Percentiles rank a stretch among this genome's conserved stretches.
These are phyloP conservation scores for Ophiostoma fasciatum DNA, from an alignment of 2,329 filamentous ascomycete species.

Conservation along the genomic window DNA sequence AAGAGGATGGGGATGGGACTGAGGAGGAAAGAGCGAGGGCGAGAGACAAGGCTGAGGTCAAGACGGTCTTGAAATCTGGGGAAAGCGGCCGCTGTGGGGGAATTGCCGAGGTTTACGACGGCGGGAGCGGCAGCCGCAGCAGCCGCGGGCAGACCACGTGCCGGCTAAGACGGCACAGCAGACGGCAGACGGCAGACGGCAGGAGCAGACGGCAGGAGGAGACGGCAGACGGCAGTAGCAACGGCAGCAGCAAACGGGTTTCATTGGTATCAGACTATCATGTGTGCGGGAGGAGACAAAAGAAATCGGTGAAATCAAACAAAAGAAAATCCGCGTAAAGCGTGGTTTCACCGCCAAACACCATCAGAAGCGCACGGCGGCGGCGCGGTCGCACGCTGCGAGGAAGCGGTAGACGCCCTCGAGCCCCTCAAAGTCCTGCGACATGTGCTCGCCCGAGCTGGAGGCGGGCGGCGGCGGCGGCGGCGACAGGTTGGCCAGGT, in stretches of 20 bases:
- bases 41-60: neutral
- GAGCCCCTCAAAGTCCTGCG: constrained; percentile 37
- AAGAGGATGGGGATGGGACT: neutral
- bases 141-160: too few species aligned
- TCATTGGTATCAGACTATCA: too few species aligned
- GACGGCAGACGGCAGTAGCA: too few species aligned
- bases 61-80: neutral
- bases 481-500: constrained; percentile 17
- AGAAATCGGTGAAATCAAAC: neutral
- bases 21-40: neutral
- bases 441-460: constrained; percentile 28
- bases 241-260: too few species aligned
- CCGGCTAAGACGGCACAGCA: too few species aligned
- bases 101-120: constrained; percentile 9
- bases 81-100: neutral
- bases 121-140: too few species aligned
- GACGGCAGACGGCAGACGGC: too few species aligned
- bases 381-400: constrained; percentile 37
- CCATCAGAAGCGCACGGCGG: neutral
- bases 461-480: constrained; percentile 23
- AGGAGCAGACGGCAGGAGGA: too few species aligned
- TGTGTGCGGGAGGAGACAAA: too few species aligned
- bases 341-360: neutral
- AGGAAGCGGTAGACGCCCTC: constrained; percentile 44
- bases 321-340: neutral